Conservation (phyloP, 495 filamentous ascomycete species). For the Amniculicola lignicola region DNA sequence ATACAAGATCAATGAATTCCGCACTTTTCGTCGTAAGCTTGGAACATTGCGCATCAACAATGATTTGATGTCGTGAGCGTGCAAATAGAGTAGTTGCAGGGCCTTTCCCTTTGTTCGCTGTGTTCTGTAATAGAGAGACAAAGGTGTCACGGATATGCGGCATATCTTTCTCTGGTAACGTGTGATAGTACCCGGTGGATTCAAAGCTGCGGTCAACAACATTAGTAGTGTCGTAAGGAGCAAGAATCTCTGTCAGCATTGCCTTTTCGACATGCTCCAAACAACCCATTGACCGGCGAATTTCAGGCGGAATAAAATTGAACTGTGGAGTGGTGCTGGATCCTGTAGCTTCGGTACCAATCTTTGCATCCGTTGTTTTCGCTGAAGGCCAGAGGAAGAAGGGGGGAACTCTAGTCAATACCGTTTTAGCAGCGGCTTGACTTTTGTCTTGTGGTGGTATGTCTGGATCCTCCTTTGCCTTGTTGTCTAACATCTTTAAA, state of each 20-base stretch:
- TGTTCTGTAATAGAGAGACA: not conserved
- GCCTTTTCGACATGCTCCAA: slow-evolving; percentile 19
- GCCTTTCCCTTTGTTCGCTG: not conserved
- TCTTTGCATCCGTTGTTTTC: not conserved
- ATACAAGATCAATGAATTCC: slow-evolving; percentile 2
- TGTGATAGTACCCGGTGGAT: slow-evolving; percentile 21
- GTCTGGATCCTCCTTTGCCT: not conserved
- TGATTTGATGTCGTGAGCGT: slow-evolving; percentile 4
- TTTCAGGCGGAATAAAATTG: slow-evolving; percentile 4
- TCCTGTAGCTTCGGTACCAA: not conserved
- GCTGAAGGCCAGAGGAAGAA: slow-evolving; percentile 20
- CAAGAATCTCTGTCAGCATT: slow-evolving; percentile 1
- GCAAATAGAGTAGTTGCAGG: too few relatives aligned
- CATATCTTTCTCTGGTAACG: slow-evolving; percentile 3
- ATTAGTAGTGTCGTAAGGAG: not conserved
- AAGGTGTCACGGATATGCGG: not conserved
- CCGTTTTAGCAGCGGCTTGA: not conserved
- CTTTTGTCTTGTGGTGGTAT: too few relatives aligned
- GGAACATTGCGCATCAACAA: slow-evolving; percentile 6
- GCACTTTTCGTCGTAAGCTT: not conserved
- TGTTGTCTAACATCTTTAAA: not conserved
- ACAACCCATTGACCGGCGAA: not conserved
- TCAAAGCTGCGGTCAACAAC: slow-evolving; percentile 15
- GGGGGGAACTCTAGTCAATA: slow-evolving; percentile 7
- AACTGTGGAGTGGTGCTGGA: not conserved